Percentiles rank a stretch among this genome's conserved stretches.
Evolutionary conservation across 2,329 filamentous ascomycete genomes (phyloP).

Genomic region (Apiospora aurea): DNA sequence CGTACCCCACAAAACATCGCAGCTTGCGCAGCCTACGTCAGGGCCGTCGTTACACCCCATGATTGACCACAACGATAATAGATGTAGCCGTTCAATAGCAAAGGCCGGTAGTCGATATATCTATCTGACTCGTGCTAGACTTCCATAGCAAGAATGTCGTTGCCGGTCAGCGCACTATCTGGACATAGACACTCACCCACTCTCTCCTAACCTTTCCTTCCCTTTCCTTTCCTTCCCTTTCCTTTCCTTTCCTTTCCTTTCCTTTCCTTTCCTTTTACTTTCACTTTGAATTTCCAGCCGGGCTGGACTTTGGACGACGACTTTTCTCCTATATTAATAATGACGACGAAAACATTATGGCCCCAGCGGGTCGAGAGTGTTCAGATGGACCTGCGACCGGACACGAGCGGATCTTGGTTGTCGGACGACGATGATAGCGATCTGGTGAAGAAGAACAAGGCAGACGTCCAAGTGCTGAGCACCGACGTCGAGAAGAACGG

Average conservation of each 20-base stretch:
- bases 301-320: neutral
- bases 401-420: conserved; percentile 8
- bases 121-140: neutral
- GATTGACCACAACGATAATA: neutral
- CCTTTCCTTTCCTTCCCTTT: neutral
- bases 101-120: neutral
- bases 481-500: conserved; percentile 12
- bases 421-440: neutral
- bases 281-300: neutral
- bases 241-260: neutral
- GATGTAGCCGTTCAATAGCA: neutral
- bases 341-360: conserved; percentile 20
- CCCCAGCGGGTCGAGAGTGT: conserved; percentile 18
- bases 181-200: neutral
- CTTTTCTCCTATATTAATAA: conserved; percentile 13
- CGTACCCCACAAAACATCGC: neutral
- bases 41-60: conserved; percentile 15
- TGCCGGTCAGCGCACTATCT: conserved; percentile 12
- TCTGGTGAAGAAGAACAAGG: neutral
- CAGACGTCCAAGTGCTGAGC: conserved; percentile 8
- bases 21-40: conserved; percentile 18
- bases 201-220: neutral
- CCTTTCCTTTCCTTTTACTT: neutral
- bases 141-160: neutral
- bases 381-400: conserved; percentile 12